Percentiles rank a stretch among this genome's conserved stretches.
These are phyloP conservation scores for Heliamphora pulchella DNA, from an alignment of 179 eudicot species.

Conservation along the genomic window DNA sequence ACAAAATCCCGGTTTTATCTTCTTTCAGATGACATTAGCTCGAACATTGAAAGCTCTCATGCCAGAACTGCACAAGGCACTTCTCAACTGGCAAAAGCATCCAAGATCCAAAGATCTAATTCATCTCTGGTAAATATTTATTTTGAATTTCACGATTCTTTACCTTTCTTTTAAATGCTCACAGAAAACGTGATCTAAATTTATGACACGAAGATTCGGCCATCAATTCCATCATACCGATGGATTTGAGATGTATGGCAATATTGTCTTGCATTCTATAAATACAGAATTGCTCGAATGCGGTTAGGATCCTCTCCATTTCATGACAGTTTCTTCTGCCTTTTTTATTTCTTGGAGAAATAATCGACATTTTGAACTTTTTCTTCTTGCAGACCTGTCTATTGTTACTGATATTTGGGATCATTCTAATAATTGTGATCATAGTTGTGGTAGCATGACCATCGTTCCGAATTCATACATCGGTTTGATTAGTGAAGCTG, in stretches of 20 bases:
- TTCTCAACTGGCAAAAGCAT: slow-evolving; percentile 40
- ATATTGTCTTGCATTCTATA: too few relatives aligned
- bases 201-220: too few relatives aligned
- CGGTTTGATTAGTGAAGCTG: neutral
- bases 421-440: slow-evolving; percentile 43
- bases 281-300: too few relatives aligned
- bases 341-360: neutral
- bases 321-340: neutral
- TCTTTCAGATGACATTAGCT: slow-evolving; percentile 45
- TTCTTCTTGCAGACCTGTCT: slow-evolving; percentile 43
- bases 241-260: too few relatives aligned
- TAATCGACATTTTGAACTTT: neutral
- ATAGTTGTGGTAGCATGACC: slow-evolving; percentile 37
- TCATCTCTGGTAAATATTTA: slow-evolving; percentile 43
- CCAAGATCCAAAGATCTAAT: slow-evolving; percentile 40
- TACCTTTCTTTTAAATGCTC: neutral
- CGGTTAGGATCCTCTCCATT: too few relatives aligned
- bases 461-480: neutral
- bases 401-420: slow-evolving; percentile 46
- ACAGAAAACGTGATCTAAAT: too few relatives aligned
- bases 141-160: neutral
- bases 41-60: slow-evolving; percentile 39
- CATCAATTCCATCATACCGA: too few relatives aligned
- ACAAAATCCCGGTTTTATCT: neutral
- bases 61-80: slow-evolving; percentile 36